Conservation (phyloP, 2,329 filamentous ascomycete genomes). For the Clarireedia homoeocarpa region DNA sequence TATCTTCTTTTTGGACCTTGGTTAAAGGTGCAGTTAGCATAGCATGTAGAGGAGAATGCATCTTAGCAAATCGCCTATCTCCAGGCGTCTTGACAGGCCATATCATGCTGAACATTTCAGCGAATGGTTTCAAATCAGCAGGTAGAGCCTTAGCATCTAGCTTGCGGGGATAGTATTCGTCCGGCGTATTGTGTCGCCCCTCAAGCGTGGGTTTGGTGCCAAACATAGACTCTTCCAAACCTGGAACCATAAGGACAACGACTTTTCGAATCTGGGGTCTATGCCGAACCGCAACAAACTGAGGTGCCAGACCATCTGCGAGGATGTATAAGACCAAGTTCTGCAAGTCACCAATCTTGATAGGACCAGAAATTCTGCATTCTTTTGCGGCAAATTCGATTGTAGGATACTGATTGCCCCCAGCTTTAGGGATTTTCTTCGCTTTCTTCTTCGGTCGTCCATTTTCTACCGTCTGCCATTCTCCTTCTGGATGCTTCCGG, state of each 20-base stretch:
- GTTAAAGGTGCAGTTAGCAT: constrained; percentile 71
- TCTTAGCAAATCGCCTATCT: constrained; percentile 69
- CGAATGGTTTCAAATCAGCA: constrained; percentile 54
- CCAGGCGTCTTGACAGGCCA: constrained; percentile 88
- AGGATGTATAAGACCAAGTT: constrained; percentile 59
- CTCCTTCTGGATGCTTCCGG: constrained; percentile 17
- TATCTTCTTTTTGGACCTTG: constrained; percentile 52
- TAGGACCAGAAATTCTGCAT: constrained; percentile 51
- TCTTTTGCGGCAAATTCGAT: constrained; percentile 46
- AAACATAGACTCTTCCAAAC: constrained; percentile 87
- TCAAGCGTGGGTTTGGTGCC: constrained; percentile 36
- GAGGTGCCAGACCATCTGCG: constrained; percentile 55
- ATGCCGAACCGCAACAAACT: constrained; percentile 57
- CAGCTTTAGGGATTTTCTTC: constrained; percentile 52
- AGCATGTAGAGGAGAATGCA: constrained; percentile 80
- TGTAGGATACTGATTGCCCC: constrained; percentile 50
- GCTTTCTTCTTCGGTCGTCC: constrained; percentile 47
- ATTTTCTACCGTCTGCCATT: constrained; percentile 45
- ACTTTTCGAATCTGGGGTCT: constrained; percentile 65
- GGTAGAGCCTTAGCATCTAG: constrained; percentile 46
- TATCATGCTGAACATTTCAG: constrained; percentile 76
- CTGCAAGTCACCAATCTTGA: constrained; percentile 55
- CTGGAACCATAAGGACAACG: constrained; percentile 86
- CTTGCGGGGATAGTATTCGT: constrained; percentile 51
- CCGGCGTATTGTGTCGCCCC: constrained; percentile 37